phyloP scores from a whole-genome alignment of 371 early-diverging fungal species.

The Mortierella sp. region DNA sequence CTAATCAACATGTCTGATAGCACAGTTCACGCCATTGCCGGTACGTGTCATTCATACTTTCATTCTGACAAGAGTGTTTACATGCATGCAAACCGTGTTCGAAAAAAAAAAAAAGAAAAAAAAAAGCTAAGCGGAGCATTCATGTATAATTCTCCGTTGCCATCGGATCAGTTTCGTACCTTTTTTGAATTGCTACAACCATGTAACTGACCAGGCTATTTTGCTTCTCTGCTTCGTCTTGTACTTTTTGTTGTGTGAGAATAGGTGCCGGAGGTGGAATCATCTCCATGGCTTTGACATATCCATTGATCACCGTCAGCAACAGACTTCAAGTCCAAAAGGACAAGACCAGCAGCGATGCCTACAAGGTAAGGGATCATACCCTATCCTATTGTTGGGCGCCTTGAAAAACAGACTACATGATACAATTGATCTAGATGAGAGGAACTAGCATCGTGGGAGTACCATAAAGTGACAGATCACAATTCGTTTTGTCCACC shows the following conservation, averaged over 20 bases:
- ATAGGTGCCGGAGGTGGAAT: slow-evolving; percentile 96
- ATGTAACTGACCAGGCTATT: no score
- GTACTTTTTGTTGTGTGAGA: neutral
- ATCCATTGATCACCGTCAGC: slow-evolving; percentile 93
- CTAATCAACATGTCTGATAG: slow-evolving; percentile 85
- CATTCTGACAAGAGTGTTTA: neutral
- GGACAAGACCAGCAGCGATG: slow-evolving; percentile 67
- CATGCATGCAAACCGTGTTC: no score
- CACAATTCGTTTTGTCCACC: neutral
- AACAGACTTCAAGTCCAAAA: slow-evolving; percentile 92
- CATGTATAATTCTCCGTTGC: no score
- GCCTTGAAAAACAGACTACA: neutral
- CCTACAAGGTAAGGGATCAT: slow-evolving; percentile 69
- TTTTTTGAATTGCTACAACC: no score
- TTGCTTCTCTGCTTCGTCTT: neutral
- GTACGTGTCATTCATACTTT: slow-evolving; percentile 54
- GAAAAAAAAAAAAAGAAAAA: no score
- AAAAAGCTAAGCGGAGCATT: no score
- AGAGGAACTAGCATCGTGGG: neutral
- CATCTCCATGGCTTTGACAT: slow-evolving; percentile 94
- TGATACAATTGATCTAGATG: neutral
- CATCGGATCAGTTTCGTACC: no score
- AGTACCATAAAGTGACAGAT: slow-evolving; percentile 36
- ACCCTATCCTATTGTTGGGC: neutral
- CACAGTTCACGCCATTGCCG: slow-evolving; percentile 92